Conservation (phyloP, 2,329 filamentous ascomycete genomes). For the Colletotrichum lini region DNA sequence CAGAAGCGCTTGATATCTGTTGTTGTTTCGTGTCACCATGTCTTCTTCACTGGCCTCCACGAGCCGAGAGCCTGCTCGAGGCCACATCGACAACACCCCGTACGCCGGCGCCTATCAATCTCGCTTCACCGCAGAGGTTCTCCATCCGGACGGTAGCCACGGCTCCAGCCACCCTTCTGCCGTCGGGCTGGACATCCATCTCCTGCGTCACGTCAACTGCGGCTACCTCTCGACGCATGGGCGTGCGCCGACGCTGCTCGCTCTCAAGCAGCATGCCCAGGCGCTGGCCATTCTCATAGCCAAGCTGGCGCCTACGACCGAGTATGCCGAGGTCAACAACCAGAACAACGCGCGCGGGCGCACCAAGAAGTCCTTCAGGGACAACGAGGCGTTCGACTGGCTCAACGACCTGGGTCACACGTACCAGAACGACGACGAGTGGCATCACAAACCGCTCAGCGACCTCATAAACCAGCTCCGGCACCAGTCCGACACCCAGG, state of each 20-base stretch:
- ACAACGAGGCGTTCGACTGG: conserved; percentile 70
- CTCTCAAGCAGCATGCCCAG: conserved; percentile 73
- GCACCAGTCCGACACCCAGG: conserved; percentile 57
- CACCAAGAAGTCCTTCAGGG: conserved; percentile 50
- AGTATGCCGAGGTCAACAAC: conserved; percentile 48
- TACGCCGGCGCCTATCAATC: conserved; percentile 40
- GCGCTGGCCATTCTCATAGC: conserved; percentile 68
- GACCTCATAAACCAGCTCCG: conserved; percentile 63
- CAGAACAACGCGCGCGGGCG: conserved; percentile 30
- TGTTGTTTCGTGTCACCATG: background rate
- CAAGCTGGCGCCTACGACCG: conserved; percentile 58
- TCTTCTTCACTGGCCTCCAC: background rate
- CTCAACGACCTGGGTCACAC: conserved; percentile 64
- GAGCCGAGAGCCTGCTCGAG: background rate
- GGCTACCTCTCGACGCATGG: conserved; percentile 69
- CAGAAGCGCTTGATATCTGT: background rate
- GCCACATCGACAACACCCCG: conserved; percentile 30
- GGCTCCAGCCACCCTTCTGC: conserved; percentile 25
- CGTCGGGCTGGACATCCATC: conserved; percentile 43
- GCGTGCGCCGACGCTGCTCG: conserved; percentile 66
- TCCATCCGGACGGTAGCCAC: background rate
- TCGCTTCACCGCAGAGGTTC: conserved; percentile 32
- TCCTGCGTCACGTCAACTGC: conserved; percentile 66
- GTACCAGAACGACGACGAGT: conserved; percentile 64
- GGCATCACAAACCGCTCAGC: conserved; percentile 63